Base-by-base conservation (phyloP, 1,284 basidiomycete genomes). In the Ceraceosorus guamensis region DNA sequence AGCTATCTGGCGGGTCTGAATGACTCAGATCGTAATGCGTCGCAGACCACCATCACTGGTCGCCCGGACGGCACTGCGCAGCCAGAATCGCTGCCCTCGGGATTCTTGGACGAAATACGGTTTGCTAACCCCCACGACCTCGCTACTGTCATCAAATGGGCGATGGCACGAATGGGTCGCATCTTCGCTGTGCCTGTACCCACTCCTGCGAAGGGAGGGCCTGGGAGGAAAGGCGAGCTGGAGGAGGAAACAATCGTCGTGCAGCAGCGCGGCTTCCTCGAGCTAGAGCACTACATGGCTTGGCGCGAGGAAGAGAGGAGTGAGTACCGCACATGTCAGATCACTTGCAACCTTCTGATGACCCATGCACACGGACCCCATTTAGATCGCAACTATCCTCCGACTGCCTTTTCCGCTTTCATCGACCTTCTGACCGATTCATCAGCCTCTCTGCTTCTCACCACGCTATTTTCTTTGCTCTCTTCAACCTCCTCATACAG, bases 71-170 rank as follows among this genome's bases (percentile, higher is more conserved):
- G n/a, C n/a, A n/a, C n/a, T n/a, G n/a, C n/a, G n/a, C 30, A 24
- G 11, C 24, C 7, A 30, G 33, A 6, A 44, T 44, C 31, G 8
- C 44, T 46, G 44, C 8, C 44, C 6, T 11, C 33, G 7, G 34
- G 39, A 35, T 70, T 73, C 51, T 43, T 62, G 6, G 60, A 70
- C 18, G 73, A 73, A 33, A 52, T 72, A 32, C 62, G 64, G 24
- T 73, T 65, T 45, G 72, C 72, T 34, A 71, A 67, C 39, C 63
- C 70, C 24, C 66, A 75, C 58, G 66, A 69, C 37, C 61, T 76
- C 2, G 71, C 71, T 43, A 72, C 73, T 6, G 34, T 73, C 43
- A 66, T 76, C 65, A 76, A 76, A 56, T 76, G 73, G 73, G 65
- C 67, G 2, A 62, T 76, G n/a, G 66, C 70, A 0, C 60, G 72